phyloP scores from a whole-genome alignment of 345 rosid species.

The Brassica cretica region DNA sequence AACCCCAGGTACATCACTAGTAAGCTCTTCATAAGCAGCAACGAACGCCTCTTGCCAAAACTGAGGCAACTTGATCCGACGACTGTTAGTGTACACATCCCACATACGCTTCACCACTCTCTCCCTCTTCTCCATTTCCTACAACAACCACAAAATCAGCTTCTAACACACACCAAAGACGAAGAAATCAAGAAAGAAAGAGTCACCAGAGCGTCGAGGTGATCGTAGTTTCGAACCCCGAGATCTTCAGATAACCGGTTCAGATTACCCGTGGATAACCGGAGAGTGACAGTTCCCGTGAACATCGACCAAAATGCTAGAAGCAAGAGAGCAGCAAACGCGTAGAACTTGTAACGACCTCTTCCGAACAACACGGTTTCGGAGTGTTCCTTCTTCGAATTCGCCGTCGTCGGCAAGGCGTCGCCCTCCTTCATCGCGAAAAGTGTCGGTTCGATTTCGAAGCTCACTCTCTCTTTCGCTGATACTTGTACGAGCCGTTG shows the following conservation, averaged over 20 bases:
- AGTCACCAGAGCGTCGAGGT: slow-evolving; percentile 65
- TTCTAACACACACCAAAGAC: neutral
- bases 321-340: slow-evolving; percentile 62
- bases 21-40: slow-evolving; percentile 79
- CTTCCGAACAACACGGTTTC: slow-evolving; percentile 51
- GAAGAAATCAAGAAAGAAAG: neutral
- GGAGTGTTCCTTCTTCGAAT: slow-evolving; percentile 53
- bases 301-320: slow-evolving; percentile 83
- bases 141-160: neutral
- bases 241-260: slow-evolving; percentile 56
- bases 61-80: slow-evolving; percentile 63
- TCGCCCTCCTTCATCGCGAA: slow-evolving; percentile 56
- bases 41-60: slow-evolving; percentile 83
- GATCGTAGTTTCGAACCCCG: slow-evolving; percentile 46
- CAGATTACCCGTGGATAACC: slow-evolving; percentile 70
- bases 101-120: slow-evolving; percentile 85
- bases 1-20: slow-evolving; percentile 60
- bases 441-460: neutral
- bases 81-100: slow-evolving; percentile 73
- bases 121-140: slow-evolving; percentile 91
- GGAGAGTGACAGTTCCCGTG: slow-evolving; percentile 76
- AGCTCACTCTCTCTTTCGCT: neutral
- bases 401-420: slow-evolving; percentile 47
- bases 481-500: neutral
- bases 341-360: slow-evolving; percentile 77